A percentile compares a stretch with the other conserved stretches of the same genome.
Evolutionary conservation across 495 filamentous ascomycete species (phyloP).

Genomic region (Daldinia decipiens): DNA sequence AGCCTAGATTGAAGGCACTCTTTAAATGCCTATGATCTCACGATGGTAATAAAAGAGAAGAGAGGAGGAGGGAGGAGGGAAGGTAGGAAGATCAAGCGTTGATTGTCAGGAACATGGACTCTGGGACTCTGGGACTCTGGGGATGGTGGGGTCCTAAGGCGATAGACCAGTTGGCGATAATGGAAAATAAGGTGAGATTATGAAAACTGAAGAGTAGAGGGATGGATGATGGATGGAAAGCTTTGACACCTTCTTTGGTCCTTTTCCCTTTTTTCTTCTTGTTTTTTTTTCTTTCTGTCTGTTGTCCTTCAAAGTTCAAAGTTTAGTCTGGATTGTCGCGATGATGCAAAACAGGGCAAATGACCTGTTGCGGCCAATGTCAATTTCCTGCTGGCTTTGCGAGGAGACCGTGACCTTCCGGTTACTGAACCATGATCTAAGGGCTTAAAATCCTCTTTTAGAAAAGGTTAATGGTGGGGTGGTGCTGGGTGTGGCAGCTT

Average conservation of each 20-base stretch:
- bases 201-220: conserved; percentile 2
- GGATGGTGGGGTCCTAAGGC: conserved; percentile 36
- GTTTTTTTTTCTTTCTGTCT: not conserved
- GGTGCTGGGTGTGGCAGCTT: conserved; percentile 15
- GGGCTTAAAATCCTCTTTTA: conserved; percentile 28
- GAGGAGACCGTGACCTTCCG: conserved; percentile 10
- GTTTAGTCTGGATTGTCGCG: conserved; percentile 17
- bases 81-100: conserved; percentile 25
- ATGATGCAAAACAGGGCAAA: conserved; percentile 24
- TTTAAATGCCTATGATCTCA: conserved; percentile 7
- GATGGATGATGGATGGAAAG: too few relatives aligned
- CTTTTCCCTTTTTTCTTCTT: not conserved
- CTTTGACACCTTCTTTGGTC: too few relatives aligned
- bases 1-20: not conserved
- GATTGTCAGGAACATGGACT: conserved; percentile 33
- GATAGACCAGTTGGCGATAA: conserved; percentile 30
- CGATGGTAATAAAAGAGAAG: conserved; percentile 4
- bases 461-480: conserved; percentile 42
- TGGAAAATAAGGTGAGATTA: conserved; percentile 22
- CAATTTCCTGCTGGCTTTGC: conserved; percentile 24
- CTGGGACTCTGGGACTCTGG: conserved; percentile 24
- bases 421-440: conserved; percentile 38
- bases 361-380: conserved; percentile 29
- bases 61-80: not conserved
- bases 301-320: conserved; percentile 7